A percentile compares a stretch with the other conserved stretches of the same genome.
These are phyloP conservation scores for Entelexis paramagnoliae DNA, from an alignment of 1,139 yeast genomes.

Conservation along the genomic window DNA sequence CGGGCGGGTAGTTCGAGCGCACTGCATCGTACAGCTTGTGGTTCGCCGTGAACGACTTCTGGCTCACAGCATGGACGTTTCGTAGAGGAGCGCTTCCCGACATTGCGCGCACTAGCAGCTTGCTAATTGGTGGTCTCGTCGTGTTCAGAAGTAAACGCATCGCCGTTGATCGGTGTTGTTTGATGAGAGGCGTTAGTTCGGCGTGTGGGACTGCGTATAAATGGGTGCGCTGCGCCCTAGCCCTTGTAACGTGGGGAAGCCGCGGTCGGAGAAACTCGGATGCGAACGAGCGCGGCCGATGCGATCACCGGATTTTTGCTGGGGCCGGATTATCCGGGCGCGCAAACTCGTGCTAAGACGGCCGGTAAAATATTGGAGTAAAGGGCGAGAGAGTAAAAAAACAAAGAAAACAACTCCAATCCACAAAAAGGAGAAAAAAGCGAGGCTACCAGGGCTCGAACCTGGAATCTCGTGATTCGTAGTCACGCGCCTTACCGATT, in stretches of 20 bases:
- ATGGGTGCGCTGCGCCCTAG: neutral
- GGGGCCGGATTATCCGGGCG: too few species aligned
- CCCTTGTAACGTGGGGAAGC: conserved; percentile 3
- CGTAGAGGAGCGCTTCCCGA: neutral
- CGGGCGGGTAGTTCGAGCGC: conserved; percentile 45
- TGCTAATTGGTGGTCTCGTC: neutral
- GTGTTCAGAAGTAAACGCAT: neutral
- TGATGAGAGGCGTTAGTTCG: neutral
- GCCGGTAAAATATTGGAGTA: too few species aligned
- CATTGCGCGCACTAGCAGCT: neutral
- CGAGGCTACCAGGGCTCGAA: conserved; percentile 24
- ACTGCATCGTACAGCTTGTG: conserved; percentile 46
- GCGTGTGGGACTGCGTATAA: neutral
- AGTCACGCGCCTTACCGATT: conserved; percentile 24
- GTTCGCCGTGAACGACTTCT: conserved; percentile 39
- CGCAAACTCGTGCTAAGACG: too few species aligned
- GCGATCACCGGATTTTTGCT: neutral
- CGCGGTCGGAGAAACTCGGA: neutral
- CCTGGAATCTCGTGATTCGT: conserved; percentile 24
- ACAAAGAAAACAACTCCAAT: neutral
- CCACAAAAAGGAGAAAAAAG: too few species aligned
- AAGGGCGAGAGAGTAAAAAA: too few species aligned
- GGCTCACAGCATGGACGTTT: conserved; percentile 14
- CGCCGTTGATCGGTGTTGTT: neutral
- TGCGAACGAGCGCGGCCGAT: neutral